Evolutionary conservation across 2,329 filamentous ascomycete species (phyloP), one percentile per base, ranked within the genome.

Genomic region (Colletotrichum sp.): DNA sequence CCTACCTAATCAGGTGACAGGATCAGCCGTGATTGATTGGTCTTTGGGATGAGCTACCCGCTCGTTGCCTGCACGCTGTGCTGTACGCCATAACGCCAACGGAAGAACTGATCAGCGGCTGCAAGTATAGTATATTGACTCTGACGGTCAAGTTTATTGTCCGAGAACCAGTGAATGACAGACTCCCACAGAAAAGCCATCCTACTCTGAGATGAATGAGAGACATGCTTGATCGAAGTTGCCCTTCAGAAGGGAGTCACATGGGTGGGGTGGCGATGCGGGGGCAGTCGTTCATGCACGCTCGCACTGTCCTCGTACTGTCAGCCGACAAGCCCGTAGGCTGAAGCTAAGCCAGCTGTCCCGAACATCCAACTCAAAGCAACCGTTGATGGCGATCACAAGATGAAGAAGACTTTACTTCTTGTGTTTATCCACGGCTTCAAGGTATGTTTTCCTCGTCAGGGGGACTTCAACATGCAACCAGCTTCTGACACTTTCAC

Each of bases 351-450:
- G 32, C 57, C 72, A 52, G 39, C n/a, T 72, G 26, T 34, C 32
- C 63, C 8, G n/a, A 76, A 69, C 36, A 49, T 49, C 30, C 6
- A n/a, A 55, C 44, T 63, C 32, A 44, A n/a, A 32, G 36, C 8
- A 24, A 30, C 30, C 70, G 21, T 64, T 4, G 70, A 85, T 84
- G 83, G 82, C 80, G 82, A 78, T 79, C 72, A 81, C 79, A 91
- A 85, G 76, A 93, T 93, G 91, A 94, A 94, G 88, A 96, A 95
- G 87, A 97, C 94, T 75, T 86, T 98, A 49, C 86, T 98, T 52
- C 87, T 98, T 76, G 95, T 94, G 82, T 97, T 97, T 84, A 95
- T 97, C 77, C 95, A 98, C 85, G 95, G 95, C 83, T 98, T 98
- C 91, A 95, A 97, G 90, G 92, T 92, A 81, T 57, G 80, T 77